Conservation (phyloP, 2,329 filamentous ascomycete species). For the Dryadomyces quercivorus region DNA sequence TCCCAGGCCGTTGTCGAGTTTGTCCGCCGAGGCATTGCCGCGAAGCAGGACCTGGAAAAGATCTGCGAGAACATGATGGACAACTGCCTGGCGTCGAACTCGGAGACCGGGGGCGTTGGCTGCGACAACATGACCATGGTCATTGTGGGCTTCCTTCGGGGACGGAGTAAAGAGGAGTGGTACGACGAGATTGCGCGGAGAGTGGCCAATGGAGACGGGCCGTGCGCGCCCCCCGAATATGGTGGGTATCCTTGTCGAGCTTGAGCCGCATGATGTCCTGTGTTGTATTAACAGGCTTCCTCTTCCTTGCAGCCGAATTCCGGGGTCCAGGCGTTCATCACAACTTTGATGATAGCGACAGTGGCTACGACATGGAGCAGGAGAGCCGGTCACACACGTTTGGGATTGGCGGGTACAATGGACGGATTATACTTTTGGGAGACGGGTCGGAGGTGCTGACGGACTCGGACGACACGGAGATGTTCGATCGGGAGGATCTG, state of each 20-base stretch:
- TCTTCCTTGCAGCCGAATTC: conserved; percentile 56
- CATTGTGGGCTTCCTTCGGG: conserved; percentile 77
- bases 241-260: conserved; percentile 54
- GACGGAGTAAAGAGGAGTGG: conserved; percentile 94
- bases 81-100: conserved; percentile 96
- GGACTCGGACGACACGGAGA: conserved; percentile 79
- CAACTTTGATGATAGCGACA: conserved; percentile 70
- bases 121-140: conserved; percentile 99
- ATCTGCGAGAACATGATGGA: conserved; percentile 99
- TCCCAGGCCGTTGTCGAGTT: conserved; percentile 97
- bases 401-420: conserved; percentile 58
- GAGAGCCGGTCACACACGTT: conserved; percentile 52
- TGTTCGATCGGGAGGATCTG: conserved; percentile 89
- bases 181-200: conserved; percentile 90
- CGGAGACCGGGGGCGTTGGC: conserved; percentile 91
- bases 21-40: conserved; percentile 87
- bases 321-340: conserved; percentile 72
- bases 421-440: conserved; percentile 86
- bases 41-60: conserved; percentile 85
- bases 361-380: conserved; percentile 64
- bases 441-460: conserved; percentile 89
- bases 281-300: conserved; percentile 14
- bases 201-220: conserved; percentile 92
- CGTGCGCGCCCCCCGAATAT: conserved; percentile 97
- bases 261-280: conserved; percentile 12